Evolutionary conservation across 2,329 filamentous ascomycete genomes (phyloP), one percentile per base, ranked within the genome.

Genomic region (Phialocephala sp.): DNA sequence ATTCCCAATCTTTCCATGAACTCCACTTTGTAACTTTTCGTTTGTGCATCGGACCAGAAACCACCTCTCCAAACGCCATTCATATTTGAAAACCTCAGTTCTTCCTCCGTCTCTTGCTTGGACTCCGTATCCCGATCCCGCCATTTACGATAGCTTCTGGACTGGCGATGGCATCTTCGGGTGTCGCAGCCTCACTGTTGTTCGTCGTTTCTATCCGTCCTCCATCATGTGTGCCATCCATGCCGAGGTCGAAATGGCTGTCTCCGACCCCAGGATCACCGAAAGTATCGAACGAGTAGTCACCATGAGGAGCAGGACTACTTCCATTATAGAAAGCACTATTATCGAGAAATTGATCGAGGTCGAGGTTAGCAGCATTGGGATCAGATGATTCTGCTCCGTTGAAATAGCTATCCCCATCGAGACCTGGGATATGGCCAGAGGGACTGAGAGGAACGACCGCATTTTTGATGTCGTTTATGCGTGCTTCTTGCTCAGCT

Each of bases 381-480:
- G 64, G 80, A 73, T 72, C 80, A 79, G 68, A 77, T 76, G 39
- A 37, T n/a, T 68, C 68, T 24, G 67, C 54, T 2, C 73, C 74
- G 20, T 73, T 71, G 54, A 76, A 76, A 62, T 77, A 78, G 15
- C 69, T 68, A 35, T 73, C 71, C 11, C 74, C 77, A 2, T 84
- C 82, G 1, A 95, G 77, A 4, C 91, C 91, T 1, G 92, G 91
- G 41, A 97, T 91, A 18, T 86, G 85, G 4, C 92, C 93, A 0
- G 87, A 91, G 0, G 93, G 93, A 73, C 90, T 94, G 14, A 97
- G 83, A 0, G 93, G 93, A 8, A 91, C 89, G 8, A 97, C 84
- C 18, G 93, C 81, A 63, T 87, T 88, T 60, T 88, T 88, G 11
- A 97, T 82, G 65, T 91, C 88, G 67, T 91, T 87, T 1, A 97